Conservation (phyloP, 1,139 yeast species). For the Blastobotrys apis region DNA sequence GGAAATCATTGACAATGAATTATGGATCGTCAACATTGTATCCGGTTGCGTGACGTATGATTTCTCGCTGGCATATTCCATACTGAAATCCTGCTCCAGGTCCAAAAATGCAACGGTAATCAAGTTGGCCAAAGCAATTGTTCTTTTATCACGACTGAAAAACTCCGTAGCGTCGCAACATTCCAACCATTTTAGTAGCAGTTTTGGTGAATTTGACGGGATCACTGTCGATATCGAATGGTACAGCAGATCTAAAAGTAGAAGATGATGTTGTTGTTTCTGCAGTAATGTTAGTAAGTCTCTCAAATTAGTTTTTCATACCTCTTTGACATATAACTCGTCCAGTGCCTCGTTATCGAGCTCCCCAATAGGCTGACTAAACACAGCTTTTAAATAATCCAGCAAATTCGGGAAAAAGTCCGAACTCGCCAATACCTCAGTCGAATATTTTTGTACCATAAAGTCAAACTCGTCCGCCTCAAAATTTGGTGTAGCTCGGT, state of each 20-base stretch:
- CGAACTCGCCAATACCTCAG: conserved; percentile 25
- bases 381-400: conserved; percentile 16
- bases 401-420: conserved; percentile 23
- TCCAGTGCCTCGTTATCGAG: conserved; percentile 14
- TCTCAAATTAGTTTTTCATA: conserved; percentile 4
- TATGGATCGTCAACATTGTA: conserved; percentile 43
- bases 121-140: conserved; percentile 26
- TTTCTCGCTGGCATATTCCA: conserved; percentile 23
- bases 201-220: conserved; percentile 24
- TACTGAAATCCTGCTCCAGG: conserved; percentile 30
- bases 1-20: conserved; percentile 26
- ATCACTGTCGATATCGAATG: conserved; percentile 29
- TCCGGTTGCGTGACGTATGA: conserved; percentile 45
- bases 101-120: conserved; percentile 33
- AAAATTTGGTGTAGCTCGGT: conserved; percentile 11
- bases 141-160: conserved; percentile 1
- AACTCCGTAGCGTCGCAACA: conserved; percentile 6
- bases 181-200: conserved; percentile 28
- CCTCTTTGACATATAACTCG: conserved; percentile 19
- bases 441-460: conserved; percentile 19
- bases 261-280: conserved; percentile 16
- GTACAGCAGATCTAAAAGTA: conserved; percentile 30
- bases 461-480: conserved; percentile 6
- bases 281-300: neutral
- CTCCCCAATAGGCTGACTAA: conserved; percentile 14